Evolutionary conservation across 1,139 yeast species (phyloP).

Genomic region (Debaryomycetaceae sp.): DNA sequence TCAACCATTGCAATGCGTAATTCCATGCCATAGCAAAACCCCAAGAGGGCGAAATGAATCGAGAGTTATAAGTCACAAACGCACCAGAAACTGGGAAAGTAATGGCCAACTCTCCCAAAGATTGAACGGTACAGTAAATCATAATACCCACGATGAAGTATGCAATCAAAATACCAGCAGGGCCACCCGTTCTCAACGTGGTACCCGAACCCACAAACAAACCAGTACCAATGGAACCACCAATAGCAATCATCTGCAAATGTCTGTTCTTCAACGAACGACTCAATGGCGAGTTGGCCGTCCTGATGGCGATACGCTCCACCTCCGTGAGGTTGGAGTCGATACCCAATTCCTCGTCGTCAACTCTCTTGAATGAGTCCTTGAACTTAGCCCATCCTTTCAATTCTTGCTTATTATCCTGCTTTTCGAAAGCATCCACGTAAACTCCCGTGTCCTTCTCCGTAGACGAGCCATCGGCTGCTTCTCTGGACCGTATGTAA

Average conservation of each 20-base stretch:
- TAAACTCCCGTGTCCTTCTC: constrained; percentile 44
- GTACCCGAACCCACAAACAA: constrained; percentile 66
- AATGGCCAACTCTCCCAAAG: constrained; percentile 70
- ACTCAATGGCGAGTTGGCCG: constrained; percentile 69
- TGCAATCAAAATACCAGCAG: constrained; percentile 69
- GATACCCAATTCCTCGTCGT: constrained; percentile 47
- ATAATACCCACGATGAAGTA: constrained; percentile 43
- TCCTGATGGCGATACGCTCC: constrained; percentile 63
- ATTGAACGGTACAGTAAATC: constrained; percentile 64
- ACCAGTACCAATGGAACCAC: constrained; percentile 86
- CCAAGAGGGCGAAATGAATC: constrained; percentile 69
- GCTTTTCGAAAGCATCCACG: constrained; percentile 39
- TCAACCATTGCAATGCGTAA: constrained; percentile 69
- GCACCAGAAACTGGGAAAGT: constrained; percentile 75
- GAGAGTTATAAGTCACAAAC: constrained; percentile 62
- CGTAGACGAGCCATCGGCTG: constrained; percentile 30
- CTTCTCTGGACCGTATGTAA: constrained; percentile 38
- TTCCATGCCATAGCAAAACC: constrained; percentile 80
- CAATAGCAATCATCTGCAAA: constrained; percentile 82
- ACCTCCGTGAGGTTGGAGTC: constrained; percentile 66
- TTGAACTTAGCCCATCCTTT: constrained; percentile 40
- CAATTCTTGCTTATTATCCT: constrained; percentile 21
- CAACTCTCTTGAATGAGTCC: constrained; percentile 58
- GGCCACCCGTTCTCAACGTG: constrained; percentile 61
- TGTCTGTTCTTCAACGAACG: constrained; percentile 62